Evolutionary conservation across 805 yeast species (phyloP), one percentile per base, ranked within the genome.

Genomic region (Metschnikowia koreensis): DNA sequence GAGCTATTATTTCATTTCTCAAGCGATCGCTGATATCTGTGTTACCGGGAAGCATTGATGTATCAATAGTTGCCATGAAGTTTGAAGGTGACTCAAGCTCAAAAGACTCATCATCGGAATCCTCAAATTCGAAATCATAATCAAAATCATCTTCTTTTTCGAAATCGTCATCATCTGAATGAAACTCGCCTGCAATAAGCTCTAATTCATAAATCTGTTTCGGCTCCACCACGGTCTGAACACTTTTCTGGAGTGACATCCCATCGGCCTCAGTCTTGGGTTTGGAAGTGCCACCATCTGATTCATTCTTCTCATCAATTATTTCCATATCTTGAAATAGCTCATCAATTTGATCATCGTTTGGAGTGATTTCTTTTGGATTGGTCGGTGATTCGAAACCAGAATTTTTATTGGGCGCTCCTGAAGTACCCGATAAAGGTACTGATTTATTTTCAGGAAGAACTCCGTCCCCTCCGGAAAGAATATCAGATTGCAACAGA

Each of bases 141-240:
- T 50, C 51, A 8, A 22, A 31, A 17, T 13, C 15, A 6, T 46
- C 52, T 5, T 13, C 15, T 10, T 46, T 51, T 5, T 33, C 45
- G 11, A 31, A 12, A 3, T 38, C 40, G 12, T 50, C 53, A 7
- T 42, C 44, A 5, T 39, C 47, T 3, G 37, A 9, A n/a, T 51
- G 48, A 12, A 81, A 57, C n/a, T 80, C 79, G 47, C 77, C 81
- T 0, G 86, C 83, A 1, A 82, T 67, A 26, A 82, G 46, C 53
- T 83, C 87, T 13, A 83, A 63, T 48, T 82, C 81, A 1, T 81
- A 61, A 8, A 82, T 59, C 52, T 82, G 16, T 5, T n/a, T 16
- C 16, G 38, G 39, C 6, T 44, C 29, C 29, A 27, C 26, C 36
- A 29, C 10, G 6, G 12, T 26, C 5, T 13, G 42, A 37, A n/a